phyloP scores from a whole-genome alignment of 2,329 filamentous ascomycete genomes.

The Ophiosphaerella narmari region DNA sequence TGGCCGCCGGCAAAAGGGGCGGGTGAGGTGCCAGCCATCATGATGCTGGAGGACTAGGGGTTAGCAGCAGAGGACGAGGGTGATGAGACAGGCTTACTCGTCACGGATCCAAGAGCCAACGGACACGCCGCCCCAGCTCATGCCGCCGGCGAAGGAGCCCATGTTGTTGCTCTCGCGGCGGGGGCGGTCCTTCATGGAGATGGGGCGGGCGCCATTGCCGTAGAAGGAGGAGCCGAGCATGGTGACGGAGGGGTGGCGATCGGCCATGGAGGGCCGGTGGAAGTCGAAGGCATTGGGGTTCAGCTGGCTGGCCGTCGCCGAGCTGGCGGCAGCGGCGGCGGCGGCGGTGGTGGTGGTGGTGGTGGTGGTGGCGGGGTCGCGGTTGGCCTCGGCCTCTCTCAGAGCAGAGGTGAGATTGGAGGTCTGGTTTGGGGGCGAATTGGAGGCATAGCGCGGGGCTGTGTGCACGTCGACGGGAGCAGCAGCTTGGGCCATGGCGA shows the following conservation, averaged over 20 bases:
- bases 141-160: constrained; percentile 71
- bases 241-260: constrained; percentile 61
- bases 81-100: constrained; percentile 71
- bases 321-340: constrained; percentile 40
- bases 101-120: constrained; percentile 97
- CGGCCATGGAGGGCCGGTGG: constrained; percentile 41
- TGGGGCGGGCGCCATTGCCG: constrained; percentile 63
- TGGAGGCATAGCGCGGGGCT: constrained; percentile 58
- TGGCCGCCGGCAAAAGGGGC: constrained; percentile 70
- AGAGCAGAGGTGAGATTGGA: constrained; percentile 67
- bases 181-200: constrained; percentile 62
- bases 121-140: constrained; percentile 97
- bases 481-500: constrained; percentile 58
- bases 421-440: constrained; percentile 64
- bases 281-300: constrained; percentile 41
- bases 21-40: constrained; percentile 96
- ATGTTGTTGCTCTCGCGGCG: constrained; percentile 65
- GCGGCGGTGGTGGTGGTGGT: constrained; percentile 47
- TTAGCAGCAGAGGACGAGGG: neutral
- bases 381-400: constrained; percentile 52
- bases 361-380: constrained; percentile 40
- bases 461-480: constrained; percentile 65
- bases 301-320: constrained; percentile 48
- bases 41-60: constrained; percentile 65
- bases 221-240: constrained; percentile 56